Conservation (phyloP, 345 rosid genomes). For the Citrus maxima region DNA sequence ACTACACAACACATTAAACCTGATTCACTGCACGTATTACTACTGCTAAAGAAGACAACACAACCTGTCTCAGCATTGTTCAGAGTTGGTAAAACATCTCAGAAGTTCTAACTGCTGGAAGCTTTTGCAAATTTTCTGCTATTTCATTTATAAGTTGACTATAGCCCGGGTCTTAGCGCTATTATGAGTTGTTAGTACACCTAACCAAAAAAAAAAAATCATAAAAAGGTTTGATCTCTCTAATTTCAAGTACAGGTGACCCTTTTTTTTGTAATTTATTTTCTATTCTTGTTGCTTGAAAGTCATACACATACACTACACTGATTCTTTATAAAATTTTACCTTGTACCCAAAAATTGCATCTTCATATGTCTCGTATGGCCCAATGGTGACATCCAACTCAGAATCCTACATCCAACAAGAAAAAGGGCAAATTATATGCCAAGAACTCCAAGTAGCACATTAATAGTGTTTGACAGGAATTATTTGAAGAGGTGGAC, state of each 20-base stretch:
- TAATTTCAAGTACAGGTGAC: not conserved
- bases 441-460: not conserved
- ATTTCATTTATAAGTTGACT: not conserved
- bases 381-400: constrained; percentile 92
- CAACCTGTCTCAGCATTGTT: not conserved
- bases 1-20: not conserved
- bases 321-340: not conserved
- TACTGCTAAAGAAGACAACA: not conserved
- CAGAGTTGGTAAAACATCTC: not conserved
- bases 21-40: not conserved
- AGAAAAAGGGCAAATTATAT: not conserved
- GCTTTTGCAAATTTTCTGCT: not conserved
- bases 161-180: not conserved
- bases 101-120: not conserved
- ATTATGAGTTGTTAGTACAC: not conserved
- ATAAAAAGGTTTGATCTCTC: not conserved
- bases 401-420: constrained; percentile 62
- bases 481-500: not conserved
- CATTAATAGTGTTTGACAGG: not conserved
- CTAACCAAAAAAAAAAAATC: not conserved
- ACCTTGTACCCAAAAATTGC: constrained; percentile 91
- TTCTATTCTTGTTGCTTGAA: not conserved
- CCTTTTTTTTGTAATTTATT: not conserved
- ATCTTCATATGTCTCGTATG: constrained; percentile 97
- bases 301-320: not conserved